These are phyloP conservation scores for Periconia sp. DNA, from an alignment of 2,329 filamentous ascomycete species.

Conservation along the genomic window DNA sequence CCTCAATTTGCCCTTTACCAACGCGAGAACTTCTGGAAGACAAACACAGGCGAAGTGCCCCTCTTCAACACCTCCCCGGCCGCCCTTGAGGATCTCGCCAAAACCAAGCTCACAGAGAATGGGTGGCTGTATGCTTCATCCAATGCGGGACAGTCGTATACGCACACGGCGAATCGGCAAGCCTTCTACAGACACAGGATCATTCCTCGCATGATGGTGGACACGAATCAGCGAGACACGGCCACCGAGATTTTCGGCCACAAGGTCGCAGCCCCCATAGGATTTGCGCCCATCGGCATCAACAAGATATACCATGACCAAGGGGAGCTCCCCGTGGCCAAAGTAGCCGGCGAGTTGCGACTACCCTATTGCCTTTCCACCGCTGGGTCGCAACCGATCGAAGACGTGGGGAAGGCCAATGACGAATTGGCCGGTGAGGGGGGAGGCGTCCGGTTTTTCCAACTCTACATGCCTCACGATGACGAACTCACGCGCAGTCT, in stretches of 20 bases:
- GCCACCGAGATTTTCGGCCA: slow-evolving; percentile 62
- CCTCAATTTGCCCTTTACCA: slow-evolving; percentile 60
- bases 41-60: slow-evolving; percentile 52
- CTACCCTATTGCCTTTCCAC: slow-evolving; percentile 63
- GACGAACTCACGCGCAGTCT: slow-evolving; percentile 61
- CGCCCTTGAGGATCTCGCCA: slow-evolving; percentile 47
- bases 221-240: slow-evolving; percentile 61
- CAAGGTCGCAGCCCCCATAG: slow-evolving; percentile 60
- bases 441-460: slow-evolving; percentile 56
- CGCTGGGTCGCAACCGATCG: slow-evolving; percentile 59
- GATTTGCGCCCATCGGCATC: slow-evolving; percentile 67
- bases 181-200: slow-evolving; percentile 67
- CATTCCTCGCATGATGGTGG: slow-evolving; percentile 62
- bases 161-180: slow-evolving; percentile 61
- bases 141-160: slow-evolving; percentile 58
- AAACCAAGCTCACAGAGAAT: slow-evolving; percentile 57
- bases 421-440: slow-evolving; percentile 36
- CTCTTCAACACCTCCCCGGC: slow-evolving; percentile 54
- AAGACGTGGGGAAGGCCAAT: slow-evolving; percentile 60
- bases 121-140: slow-evolving; percentile 63
- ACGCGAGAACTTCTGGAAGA: slow-evolving; percentile 57
- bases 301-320: slow-evolving; percentile 65
- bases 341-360: slow-evolving; percentile 60
- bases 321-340: slow-evolving; percentile 62
- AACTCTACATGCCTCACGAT: slow-evolving; percentile 66